A percentile compares a stretch with the other conserved stretches of the same genome.
These are phyloP conservation scores for Hibiscus mutabilis DNA, from an alignment of 345 rosid species.

Conservation along the genomic window DNA sequence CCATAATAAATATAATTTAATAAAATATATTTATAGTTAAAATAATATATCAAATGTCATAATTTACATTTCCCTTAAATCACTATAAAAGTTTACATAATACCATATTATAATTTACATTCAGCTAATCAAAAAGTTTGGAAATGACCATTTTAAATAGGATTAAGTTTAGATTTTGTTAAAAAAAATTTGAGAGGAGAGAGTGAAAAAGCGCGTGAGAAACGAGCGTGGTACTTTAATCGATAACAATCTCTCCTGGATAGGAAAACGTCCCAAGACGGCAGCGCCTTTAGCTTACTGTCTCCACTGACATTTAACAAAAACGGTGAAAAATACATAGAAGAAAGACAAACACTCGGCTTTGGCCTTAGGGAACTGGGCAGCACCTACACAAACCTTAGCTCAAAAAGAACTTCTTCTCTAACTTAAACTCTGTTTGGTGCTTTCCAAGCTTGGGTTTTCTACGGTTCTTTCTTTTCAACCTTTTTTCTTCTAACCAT, in stretches of 20 bases:
- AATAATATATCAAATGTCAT: no score
- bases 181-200: background rate
- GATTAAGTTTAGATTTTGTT: no score
- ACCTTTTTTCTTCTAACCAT: background rate
- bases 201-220: slow-evolving; percentile 9
- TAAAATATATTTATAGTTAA: no score
- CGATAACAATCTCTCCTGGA: background rate
- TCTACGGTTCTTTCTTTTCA: slow-evolving; percentile 5
- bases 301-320: background rate
- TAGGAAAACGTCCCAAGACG: background rate
- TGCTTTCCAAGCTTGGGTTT: background rate
- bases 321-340: background rate
- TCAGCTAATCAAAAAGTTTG: no score
- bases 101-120: no score
- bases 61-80: no score
- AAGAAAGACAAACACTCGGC: background rate
- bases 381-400: background rate
- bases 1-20: no score
- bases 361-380: slow-evolving; percentile 3
- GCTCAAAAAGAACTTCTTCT: background rate
- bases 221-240: slow-evolving; percentile 6
- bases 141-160: no score
- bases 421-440: background rate
- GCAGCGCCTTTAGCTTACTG: background rate
- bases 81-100: no score